Base-by-base conservation (phyloP, 192 early-diverging fungal species). In the Rhizophagus clarus region DNA sequence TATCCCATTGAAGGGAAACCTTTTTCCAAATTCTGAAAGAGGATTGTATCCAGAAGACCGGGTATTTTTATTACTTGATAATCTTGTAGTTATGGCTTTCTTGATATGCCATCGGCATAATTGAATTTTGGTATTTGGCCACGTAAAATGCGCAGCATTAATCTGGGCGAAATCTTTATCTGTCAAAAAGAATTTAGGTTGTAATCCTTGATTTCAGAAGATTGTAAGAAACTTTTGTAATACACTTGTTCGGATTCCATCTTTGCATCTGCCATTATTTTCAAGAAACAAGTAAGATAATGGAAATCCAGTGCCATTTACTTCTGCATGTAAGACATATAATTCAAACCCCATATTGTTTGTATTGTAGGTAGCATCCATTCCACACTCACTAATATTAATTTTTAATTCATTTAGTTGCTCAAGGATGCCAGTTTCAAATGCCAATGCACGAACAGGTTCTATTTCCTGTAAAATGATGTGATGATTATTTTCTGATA, bases 1-100 rank as follows among this genome's bases (percentile, higher is more conserved):
- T 60, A 74, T 56, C 28, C 31, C 24, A 60, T 60, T 47, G n/a
- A 74, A 74, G 7, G 26, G 28, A 74, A 74, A 51, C 24, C 24
- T 74, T 47, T 56, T 74, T 42, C 45, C 7, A 56, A 74, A 56
- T 74, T 74, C 47, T 40, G 32, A 74, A 74, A 51, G 22, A 56
- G 31, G 69, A 42, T 31, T 71, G n/a, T 20, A 49, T 31, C 24
- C 10, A 9, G 12, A 49, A 51, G 45, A 74, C 60, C 26, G n/a
- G 45, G 72, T 51, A 56, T 10, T 26, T 60, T 74, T 74, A 74
- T 74, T 74, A 17, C 72, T 74, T 74, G 20, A 74, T 29, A 74
- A 32, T 51, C 40, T 72, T 42, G 47, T 42, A 51, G 28, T 28
- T 45, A 73, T 22, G 22, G 24, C 28, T 32, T 26, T 28, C 28